phyloP scores from a whole-genome alignment of 352 stramenopile genomes.

The Globisporangium megalacanthum region DNA sequence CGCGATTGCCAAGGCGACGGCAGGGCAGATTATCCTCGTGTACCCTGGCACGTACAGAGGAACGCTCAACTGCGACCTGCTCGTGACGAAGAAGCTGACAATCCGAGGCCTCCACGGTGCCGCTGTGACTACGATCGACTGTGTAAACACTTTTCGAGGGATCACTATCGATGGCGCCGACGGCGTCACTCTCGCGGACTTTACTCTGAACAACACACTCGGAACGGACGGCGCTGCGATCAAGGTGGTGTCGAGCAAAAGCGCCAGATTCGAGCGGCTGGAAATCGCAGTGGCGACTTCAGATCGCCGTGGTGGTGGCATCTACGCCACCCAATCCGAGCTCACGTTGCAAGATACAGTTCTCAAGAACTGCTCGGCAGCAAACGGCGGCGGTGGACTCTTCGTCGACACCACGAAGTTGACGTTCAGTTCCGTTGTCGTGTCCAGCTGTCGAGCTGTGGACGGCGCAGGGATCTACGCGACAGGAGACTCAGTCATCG shows the following conservation, averaged over 20 bases:
- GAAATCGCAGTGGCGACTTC: constrained; percentile 14
- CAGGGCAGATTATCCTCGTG: constrained; percentile 35
- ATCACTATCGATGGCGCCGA: constrained; percentile 20
- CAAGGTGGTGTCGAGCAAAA: constrained; percentile 11
- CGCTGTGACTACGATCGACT: constrained; percentile 36
- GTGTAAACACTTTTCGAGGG: constrained; percentile 13
- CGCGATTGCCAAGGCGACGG: constrained; percentile 28
- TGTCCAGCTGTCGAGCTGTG: constrained; percentile 15
- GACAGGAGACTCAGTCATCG: constrained; percentile 12
- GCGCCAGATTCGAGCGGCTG: constrained; percentile 17
- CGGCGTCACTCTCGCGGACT: constrained; percentile 14
- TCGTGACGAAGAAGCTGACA: constrained; percentile 18
- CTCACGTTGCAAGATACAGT: constrained; percentile 17
- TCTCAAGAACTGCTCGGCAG: constrained; percentile 17
- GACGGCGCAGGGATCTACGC: constrained; percentile 29
- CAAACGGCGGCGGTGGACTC: constrained; percentile 21
- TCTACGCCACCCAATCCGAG: constrained; percentile 23
- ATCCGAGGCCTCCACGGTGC: constrained; percentile 38
- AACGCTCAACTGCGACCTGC: constrained; percentile 32
- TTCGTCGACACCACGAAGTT: constrained; percentile 23
- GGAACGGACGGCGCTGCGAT: constrained; percentile 22
- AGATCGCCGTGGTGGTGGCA: constrained; percentile 19
- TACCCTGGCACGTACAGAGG: constrained; percentile 42
- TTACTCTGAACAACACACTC: constrained; percentile 22
- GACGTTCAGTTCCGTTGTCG: constrained; percentile 7